phyloP scores from a whole-genome alignment of 129 eudicot genomes.

The Apium graveolens region DNA sequence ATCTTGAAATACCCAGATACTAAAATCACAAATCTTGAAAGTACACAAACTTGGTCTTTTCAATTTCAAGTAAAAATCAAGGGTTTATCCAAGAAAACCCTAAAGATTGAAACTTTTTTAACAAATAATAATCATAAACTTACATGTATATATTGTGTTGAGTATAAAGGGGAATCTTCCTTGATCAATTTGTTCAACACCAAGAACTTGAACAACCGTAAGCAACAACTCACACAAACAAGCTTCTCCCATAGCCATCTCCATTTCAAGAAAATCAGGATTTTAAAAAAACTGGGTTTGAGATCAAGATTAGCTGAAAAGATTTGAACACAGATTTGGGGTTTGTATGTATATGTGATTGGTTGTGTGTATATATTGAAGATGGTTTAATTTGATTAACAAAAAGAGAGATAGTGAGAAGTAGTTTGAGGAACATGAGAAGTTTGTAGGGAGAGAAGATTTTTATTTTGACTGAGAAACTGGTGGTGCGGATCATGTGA shows the following conservation, averaged over 20 bases:
- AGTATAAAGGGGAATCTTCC: slow-evolving; percentile 44
- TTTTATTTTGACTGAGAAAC: background rate
- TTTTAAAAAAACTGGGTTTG: background rate
- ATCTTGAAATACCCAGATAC: background rate
- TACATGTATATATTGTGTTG: slow-evolving; percentile 48
- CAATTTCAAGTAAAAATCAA: background rate
- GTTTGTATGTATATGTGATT: background rate
- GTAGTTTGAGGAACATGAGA: background rate
- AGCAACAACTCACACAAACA: slow-evolving; percentile 13
- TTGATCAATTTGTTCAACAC: slow-evolving; percentile 35
- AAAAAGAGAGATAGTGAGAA: background rate
- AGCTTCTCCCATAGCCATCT: slow-evolving; percentile 33
- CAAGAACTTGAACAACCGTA: slow-evolving; percentile 26
- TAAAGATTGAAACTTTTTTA: slow-evolving; percentile 1
- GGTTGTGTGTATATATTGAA: background rate
- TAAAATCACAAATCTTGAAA: slow-evolving; percentile 12
- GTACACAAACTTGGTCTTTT: slow-evolving; percentile 5
- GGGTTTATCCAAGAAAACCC: slow-evolving; percentile 2
- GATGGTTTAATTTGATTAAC: background rate
- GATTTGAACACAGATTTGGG: background rate
- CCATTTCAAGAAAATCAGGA: slow-evolving; percentile 20
- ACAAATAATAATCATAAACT: slow-evolving; percentile 38
- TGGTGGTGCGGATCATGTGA: slow-evolving; percentile 2
- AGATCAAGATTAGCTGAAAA: background rate
- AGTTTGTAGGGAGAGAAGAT: background rate